These are phyloP conservation scores for Xerophyta viscosa DNA, from an alignment of 106 monocot genomes.

Conservation along the genomic window DNA sequence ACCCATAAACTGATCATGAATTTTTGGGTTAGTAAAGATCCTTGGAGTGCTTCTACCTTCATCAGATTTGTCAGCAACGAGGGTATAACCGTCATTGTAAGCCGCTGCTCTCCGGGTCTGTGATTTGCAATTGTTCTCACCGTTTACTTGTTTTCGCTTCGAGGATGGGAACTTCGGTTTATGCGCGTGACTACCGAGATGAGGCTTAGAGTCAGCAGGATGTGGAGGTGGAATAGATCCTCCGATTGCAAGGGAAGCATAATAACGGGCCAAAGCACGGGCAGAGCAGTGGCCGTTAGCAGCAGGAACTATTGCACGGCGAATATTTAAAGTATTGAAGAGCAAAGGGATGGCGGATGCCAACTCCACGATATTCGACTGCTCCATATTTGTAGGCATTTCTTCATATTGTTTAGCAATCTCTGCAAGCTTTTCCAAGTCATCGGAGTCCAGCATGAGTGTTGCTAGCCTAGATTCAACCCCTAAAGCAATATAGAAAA, in stretches of 20 bases:
- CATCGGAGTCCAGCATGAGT: slow-evolving; percentile 60
- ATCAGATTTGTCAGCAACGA: slow-evolving; percentile 7
- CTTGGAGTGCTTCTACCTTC: slow-evolving; percentile 5
- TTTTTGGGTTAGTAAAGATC: slow-evolving; percentile 40
- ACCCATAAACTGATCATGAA: slow-evolving; percentile 80
- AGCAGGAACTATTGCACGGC: slow-evolving; percentile 91
- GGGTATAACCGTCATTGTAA: slow-evolving; percentile 21
- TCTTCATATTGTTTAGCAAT: slow-evolving; percentile 23
- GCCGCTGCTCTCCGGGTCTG: too few species aligned
- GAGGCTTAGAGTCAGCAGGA: slow-evolving; percentile 36
- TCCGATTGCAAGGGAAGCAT: slow-evolving; percentile 62
- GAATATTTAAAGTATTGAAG: slow-evolving; percentile 82
- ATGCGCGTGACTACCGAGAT: slow-evolving; percentile 69
- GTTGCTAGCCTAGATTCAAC: slow-evolving; percentile 90
- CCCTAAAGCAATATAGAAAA: too few species aligned
- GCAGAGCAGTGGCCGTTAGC: slow-evolving; percentile 94
- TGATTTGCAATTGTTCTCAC: too few species aligned
- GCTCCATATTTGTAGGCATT: slow-evolving; percentile 24
- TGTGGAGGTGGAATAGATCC: slow-evolving; percentile 62
- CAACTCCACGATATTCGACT: slow-evolving; percentile 40
- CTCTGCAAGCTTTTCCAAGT: slow-evolving; percentile 39
- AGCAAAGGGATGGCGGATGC: slow-evolving; percentile 47
- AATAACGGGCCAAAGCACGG: slow-evolving; percentile 89
- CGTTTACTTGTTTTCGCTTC: slow-evolving; percentile 2
- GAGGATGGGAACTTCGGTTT: slow-evolving; percentile 47